Evolutionary conservation across 2,329 filamentous ascomycete species (phyloP).

Genomic region (Botrytis porri): DNA sequence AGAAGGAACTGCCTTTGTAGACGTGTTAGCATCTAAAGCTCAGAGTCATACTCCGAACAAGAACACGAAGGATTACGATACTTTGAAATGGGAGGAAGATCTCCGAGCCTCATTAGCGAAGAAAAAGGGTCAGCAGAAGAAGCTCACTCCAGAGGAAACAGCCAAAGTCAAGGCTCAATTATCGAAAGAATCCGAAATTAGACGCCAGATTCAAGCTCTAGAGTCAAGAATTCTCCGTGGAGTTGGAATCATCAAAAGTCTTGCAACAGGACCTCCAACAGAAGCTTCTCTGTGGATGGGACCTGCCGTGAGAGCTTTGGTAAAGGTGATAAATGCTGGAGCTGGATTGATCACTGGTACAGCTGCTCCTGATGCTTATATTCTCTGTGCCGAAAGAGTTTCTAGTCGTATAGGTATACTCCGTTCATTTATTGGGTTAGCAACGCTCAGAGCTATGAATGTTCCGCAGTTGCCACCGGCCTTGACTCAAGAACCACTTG

Average conservation of each 20-base stretch:
- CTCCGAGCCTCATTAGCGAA: constrained; percentile 80
- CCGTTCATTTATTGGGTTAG: constrained; percentile 80
- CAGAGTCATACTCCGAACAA: constrained; percentile 72
- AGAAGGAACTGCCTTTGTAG: constrained; percentile 83
- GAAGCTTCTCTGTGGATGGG: constrained; percentile 88
- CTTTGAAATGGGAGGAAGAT: constrained; percentile 95
- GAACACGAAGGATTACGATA: constrained; percentile 92
- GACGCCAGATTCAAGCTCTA: constrained; percentile 65
- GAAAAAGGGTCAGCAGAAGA: constrained; percentile 89
- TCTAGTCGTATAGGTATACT: constrained; percentile 72
- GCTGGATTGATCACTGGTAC: constrained; percentile 80
- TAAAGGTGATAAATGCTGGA: constrained; percentile 74
- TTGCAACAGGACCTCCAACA: constrained; percentile 84
- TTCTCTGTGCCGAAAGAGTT: constrained; percentile 74
- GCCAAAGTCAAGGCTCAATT: constrained; percentile 89
- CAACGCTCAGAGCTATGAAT: constrained; percentile 76
- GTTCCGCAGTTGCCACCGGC: constrained; percentile 69
- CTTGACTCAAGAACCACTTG: constrained; percentile 75
- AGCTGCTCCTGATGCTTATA: constrained; percentile 71
- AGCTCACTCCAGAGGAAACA: constrained; percentile 84
- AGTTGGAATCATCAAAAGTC: constrained; percentile 77
- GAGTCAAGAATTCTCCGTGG: constrained; percentile 75
- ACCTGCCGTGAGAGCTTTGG: constrained; percentile 68
- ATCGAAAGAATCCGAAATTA: constrained; percentile 78
- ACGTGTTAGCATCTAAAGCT: constrained; percentile 82